These are phyloP conservation scores for Sonneratia alba DNA, from an alignment of 345 rosid species.

Conservation along the genomic window DNA sequence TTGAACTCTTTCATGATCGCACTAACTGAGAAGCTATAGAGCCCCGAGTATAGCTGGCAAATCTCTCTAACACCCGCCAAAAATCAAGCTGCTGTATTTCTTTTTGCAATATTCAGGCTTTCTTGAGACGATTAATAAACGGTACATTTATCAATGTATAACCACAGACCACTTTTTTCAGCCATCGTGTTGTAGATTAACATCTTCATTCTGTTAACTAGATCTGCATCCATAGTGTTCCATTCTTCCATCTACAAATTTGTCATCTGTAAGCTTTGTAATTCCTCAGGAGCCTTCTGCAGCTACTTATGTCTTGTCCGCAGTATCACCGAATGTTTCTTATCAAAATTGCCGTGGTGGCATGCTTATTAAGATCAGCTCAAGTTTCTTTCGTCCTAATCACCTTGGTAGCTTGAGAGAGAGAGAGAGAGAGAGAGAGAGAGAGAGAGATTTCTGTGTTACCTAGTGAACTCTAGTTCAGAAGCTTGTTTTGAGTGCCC, in stretches of 20 bases:
- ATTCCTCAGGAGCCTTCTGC: neutral
- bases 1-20: slow-evolving; percentile 84
- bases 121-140: neutral
- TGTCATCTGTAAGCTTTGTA: neutral
- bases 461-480: too few relatives aligned
- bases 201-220: neutral
- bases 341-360: too few relatives aligned
- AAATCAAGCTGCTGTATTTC: neutral
- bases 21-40: slow-evolving; percentile 61
- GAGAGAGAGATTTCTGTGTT: too few relatives aligned
- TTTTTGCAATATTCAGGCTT: neutral
- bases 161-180: neutral
- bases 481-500: too few relatives aligned
- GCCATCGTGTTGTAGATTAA: neutral
- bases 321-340: neutral
- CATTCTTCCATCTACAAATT: neutral
- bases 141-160: neutral
- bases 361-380: too few relatives aligned
- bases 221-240: neutral
- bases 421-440: too few relatives aligned
- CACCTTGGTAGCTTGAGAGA: too few relatives aligned
- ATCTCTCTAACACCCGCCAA: neutral
- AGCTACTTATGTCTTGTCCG: neutral
- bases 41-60: neutral
- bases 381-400: too few relatives aligned